Base-by-base conservation (phyloP, 2,329 filamentous ascomycete species). In the Apiospora aurea region DNA sequence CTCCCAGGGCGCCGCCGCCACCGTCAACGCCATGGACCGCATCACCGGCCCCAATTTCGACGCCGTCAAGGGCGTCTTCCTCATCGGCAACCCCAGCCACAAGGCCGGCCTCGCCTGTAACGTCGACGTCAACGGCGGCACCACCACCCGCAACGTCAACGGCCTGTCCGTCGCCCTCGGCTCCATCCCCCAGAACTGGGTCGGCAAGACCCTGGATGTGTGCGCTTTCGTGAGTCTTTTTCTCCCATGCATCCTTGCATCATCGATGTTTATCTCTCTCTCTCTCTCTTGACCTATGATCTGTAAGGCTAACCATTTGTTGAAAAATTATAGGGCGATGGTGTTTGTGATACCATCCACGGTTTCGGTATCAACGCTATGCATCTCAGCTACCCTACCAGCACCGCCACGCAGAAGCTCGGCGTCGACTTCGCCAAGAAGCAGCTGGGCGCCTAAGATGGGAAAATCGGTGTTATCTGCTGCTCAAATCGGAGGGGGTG, bases 61-160 rank as follows among this genome's bases (percentile, higher is more conserved):
- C 47, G 71, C 71, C 24, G 71, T 72, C 34, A 72, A 71, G 69
- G 71, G 71, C 21, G 71, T 53, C 7, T 72, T 72, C 29, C 38
- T 72, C 4, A 72, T 72, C 34, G 71, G 71, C 43, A 57, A 72
- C 69, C 71, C 71, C n/a, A 41, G n/a, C 47, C 71, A 69, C 71
- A 72, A 71, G 64, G 43, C 71, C 43, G 71, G 71, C 24, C 61
- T 72, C 34, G 69, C 57, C 38, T 72, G 71, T 66, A 72, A 72
- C 43, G 64, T 72, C 41, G 71, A 72, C 43, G 34, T 49, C 46
- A 69, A 53, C 41, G 71, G 71, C 51, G 69, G 69, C 46, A 38
- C 18, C 26, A 71, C 71, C 16, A 72, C 71, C 51, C 64, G 61
- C 24, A 49, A 72, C n/a, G 69, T 69, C 34, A 72, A 71, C 51